Evolutionary conservation across 2,329 filamentous ascomycete species (phyloP).

Genomic region (Madurella mycetomatis): DNA sequence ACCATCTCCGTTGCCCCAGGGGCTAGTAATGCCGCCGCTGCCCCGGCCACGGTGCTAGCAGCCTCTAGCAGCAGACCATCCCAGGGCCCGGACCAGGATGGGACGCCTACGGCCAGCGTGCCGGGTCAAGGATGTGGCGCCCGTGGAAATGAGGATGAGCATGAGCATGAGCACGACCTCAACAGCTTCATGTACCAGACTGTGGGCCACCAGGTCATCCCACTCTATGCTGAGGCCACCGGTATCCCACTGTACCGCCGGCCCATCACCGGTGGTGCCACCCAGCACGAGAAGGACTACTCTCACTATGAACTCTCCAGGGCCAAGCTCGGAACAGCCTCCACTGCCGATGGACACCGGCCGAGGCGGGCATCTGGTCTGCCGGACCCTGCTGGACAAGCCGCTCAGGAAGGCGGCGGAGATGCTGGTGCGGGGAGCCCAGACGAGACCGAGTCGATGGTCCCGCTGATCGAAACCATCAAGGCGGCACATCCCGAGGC

Average conservation of each 20-base stretch:
- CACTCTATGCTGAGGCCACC: conserved; percentile 75
- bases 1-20: conserved; percentile 8
- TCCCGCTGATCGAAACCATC: conserved; percentile 67
- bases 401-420: conserved; percentile 18
- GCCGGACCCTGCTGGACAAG: neutral
- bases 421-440: conserved; percentile 23
- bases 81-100: conserved; percentile 6
- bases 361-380: neutral
- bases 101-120: conserved; percentile 7
- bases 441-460: conserved; percentile 87
- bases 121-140: conserved; percentile 8
- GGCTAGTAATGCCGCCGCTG: conserved; percentile 15
- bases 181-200: conserved; percentile 99
- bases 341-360: neutral
- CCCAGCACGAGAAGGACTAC: conserved; percentile 71
- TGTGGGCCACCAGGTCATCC: conserved; percentile 81
- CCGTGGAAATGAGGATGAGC: conserved; percentile 25
- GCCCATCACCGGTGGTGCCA: conserved; percentile 66
- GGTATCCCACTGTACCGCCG: conserved; percentile 79
- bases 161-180: conserved; percentile 58
- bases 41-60: conserved; percentile 9
- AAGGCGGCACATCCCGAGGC: conserved; percentile 68
- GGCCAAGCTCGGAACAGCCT: too few relatives aligned
- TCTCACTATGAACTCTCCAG: conserved; percentile 11
- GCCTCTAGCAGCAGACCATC: conserved; percentile 4